phyloP scores from a whole-genome alignment of 352 stramenopile genomes.

The Phytophthora litchii region DNA sequence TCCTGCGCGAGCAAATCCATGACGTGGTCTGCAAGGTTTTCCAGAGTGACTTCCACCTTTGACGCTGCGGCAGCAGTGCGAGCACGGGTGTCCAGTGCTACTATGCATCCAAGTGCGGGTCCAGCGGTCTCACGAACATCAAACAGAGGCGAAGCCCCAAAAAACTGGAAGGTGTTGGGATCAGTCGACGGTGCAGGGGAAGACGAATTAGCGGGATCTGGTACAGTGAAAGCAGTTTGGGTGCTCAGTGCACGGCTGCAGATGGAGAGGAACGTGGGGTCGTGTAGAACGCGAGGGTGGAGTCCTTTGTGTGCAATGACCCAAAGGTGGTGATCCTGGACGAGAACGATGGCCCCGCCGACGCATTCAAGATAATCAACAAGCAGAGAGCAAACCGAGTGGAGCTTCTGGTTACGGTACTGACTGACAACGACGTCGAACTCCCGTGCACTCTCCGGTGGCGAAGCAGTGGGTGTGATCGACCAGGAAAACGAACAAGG shows the following conservation, averaged over 20 bases:
- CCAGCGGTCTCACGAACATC: constrained; percentile 34
- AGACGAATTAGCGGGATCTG: constrained; percentile 36
- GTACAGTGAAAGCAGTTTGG: constrained; percentile 55
- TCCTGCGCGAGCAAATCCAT: constrained; percentile 65
- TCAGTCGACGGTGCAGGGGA: constrained; percentile 7
- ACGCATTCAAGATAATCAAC: constrained; percentile 77
- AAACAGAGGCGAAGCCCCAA: constrained; percentile 60
- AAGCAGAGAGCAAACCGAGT: constrained; percentile 70
- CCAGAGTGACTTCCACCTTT: constrained; percentile 63
- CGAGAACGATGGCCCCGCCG: constrained; percentile 67
- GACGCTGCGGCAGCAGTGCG: constrained; percentile 39
- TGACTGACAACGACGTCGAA: constrained; percentile 78
- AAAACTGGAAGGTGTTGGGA: constrained; percentile 61
- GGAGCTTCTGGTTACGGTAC: constrained; percentile 71
- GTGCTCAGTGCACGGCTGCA: constrained; percentile 51
- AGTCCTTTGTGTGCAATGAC: constrained; percentile 69
- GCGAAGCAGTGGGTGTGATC: constrained; percentile 41
- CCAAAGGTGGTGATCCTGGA: constrained; percentile 66
- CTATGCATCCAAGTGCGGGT: constrained; percentile 58
- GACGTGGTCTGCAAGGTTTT: constrained; percentile 66
- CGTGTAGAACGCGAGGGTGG: constrained; percentile 53
- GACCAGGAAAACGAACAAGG: constrained; percentile 45
- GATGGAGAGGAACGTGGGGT: constrained; percentile 60
- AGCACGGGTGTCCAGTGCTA: constrained; percentile 59
- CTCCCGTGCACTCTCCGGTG: constrained; percentile 27